These are phyloP conservation scores for Noccaea caerulescens DNA, from an alignment of 345 rosid genomes.

Conservation along the genomic window DNA sequence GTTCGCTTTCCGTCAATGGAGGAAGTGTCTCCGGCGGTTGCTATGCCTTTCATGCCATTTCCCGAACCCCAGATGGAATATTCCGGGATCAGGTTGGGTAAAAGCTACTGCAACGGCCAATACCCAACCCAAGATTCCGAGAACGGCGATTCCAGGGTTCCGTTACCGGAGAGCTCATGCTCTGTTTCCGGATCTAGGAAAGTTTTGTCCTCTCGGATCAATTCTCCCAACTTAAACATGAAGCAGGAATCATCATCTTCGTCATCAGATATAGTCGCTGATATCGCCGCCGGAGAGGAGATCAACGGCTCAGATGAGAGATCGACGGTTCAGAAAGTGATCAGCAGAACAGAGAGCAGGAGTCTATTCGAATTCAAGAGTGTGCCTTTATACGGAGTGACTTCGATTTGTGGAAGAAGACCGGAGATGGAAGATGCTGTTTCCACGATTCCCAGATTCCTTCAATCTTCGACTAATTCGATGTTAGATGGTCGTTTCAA, in stretches of 20 bases:
- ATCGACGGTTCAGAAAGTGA: constrained; percentile 36
- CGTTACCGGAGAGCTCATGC: constrained; percentile 44
- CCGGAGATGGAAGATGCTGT: constrained; percentile 89
- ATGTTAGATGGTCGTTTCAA: constrained; percentile 38
- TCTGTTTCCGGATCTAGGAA: constrained; percentile 45
- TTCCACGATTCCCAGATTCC: constrained; percentile 54
- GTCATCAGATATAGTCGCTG: constrained; percentile 41
- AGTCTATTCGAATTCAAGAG: constrained; percentile 50
- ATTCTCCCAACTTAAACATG: constrained; percentile 43
- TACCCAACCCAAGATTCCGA: constrained; percentile 44
- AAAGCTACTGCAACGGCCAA: constrained; percentile 47
- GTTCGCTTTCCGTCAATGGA: constrained; percentile 46
- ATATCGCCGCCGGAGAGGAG: constrained; percentile 42
- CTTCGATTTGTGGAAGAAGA: constrained; percentile 69
- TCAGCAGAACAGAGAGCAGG: constrained; percentile 49
- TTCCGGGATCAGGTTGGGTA: constrained; percentile 51
- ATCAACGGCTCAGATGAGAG: constrained; percentile 36
- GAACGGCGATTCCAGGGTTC: constrained; percentile 29
- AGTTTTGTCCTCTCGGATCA: constrained; percentile 39
- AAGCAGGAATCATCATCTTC: constrained; percentile 55
- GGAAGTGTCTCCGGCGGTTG: constrained; percentile 53
- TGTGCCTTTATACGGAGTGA: constrained; percentile 63
- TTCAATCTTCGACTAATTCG: constrained; percentile 48
- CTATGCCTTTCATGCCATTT: constrained; percentile 51
- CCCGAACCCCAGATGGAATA: constrained; percentile 48